Evolutionary conservation across 2,329 filamentous ascomycete genomes (phyloP).

Genomic region (Corynespora cassiicola): DNA sequence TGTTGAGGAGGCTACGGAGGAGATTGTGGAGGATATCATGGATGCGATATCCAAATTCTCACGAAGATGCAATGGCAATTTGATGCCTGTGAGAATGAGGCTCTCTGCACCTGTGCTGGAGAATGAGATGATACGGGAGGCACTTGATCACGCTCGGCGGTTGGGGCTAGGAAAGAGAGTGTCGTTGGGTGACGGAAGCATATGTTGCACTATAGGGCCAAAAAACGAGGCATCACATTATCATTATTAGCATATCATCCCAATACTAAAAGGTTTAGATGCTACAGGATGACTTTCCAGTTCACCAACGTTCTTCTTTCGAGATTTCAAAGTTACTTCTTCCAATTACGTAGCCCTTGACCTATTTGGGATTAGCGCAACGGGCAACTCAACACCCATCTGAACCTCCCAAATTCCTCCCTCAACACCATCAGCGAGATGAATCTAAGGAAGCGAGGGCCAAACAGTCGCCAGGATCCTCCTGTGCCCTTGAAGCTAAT

Average conservation of each 20-base stretch:
- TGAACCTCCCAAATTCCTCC: too few species aligned
- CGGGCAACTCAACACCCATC: too few species aligned
- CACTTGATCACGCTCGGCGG: too few species aligned
- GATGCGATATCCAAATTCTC: slow-evolving; percentile 21
- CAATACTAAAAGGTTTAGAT: neutral
- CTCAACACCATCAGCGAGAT: too few species aligned
- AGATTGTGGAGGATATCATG: slow-evolving; percentile 21
- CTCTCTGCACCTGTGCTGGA: slow-evolving; percentile 14
- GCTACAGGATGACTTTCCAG: neutral
- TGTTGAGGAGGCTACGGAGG: slow-evolving; percentile 6
- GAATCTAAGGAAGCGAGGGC: too few species aligned
- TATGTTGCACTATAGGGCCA: slow-evolving; percentile 11
- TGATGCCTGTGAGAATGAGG: slow-evolving; percentile 9
- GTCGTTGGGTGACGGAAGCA: slow-evolving; percentile 9
- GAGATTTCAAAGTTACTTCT: neutral
- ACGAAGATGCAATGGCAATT: slow-evolving; percentile 16
- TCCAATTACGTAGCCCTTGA: neutral
- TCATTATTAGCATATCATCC: neutral
- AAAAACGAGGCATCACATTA: neutral
- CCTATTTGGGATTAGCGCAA: too few species aligned
- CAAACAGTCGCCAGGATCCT: too few species aligned
- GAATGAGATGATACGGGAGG: slow-evolving; percentile 3
- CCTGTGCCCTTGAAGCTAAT: too few species aligned
- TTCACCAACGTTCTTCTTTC: slow-evolving; percentile 1
- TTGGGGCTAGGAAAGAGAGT: slow-evolving; percentile 8